A percentile compares a stretch with the other conserved stretches of the same genome.
Evolutionary conservation across 192 early-diverging fungal genomes (phyloP).

Genomic region (Linnemannia hyalina): DNA sequence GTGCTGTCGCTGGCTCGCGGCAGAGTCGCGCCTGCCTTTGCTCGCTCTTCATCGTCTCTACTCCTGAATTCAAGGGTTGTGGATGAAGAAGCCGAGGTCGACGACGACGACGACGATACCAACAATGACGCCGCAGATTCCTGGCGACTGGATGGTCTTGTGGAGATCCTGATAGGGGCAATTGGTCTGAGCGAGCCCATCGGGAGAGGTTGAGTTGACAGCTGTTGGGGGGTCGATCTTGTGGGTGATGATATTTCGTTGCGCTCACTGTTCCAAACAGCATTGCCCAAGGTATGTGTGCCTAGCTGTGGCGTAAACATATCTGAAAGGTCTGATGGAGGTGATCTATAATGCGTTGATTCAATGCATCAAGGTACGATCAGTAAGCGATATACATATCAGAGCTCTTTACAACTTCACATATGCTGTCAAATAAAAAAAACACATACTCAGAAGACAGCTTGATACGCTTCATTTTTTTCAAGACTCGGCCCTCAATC

Average conservation of each 20-base stretch:
- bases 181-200: background rate
- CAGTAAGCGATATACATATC: background rate
- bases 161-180: slow-evolving; percentile 37
- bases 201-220: background rate
- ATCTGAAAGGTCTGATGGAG: background rate
- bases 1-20: background rate
- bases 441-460: slow-evolving; percentile 41
- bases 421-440: too few relatives aligned
- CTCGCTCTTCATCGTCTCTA: background rate
- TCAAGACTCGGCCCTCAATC: slow-evolving; percentile 45
- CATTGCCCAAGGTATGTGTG: background rate
- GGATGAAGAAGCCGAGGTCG: background rate
- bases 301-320: background rate
- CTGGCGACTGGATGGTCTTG: slow-evolving; percentile 1
- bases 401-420: background rate
- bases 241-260: background rate
- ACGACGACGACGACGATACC: background rate
- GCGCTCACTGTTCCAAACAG: background rate
- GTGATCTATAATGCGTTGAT: background rate
- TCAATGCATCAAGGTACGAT: background rate
- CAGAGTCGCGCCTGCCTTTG: background rate
- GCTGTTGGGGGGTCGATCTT: background rate
- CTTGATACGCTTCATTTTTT: slow-evolving; percentile 42
- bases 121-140: background rate
- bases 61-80: background rate